Conservation (phyloP, 2,329 filamentous ascomycete species). For the Fusarium austroafricanum region DNA sequence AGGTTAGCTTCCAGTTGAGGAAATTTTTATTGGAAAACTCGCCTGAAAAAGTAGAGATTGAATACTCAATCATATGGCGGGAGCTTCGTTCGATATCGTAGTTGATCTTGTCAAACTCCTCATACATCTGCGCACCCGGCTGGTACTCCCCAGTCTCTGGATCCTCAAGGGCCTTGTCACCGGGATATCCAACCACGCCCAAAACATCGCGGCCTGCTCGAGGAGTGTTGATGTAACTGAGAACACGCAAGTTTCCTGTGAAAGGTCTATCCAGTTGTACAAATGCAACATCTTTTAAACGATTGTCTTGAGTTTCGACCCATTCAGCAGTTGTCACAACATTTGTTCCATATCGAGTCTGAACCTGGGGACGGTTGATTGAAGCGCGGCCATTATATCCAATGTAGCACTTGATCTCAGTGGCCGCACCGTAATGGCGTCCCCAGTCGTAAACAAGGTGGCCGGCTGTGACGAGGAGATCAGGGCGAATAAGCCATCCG, state of each 20-base stretch:
- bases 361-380: neutral
- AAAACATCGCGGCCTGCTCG: constrained; percentile 13
- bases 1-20: neutral
- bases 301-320: constrained; percentile 27
- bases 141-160: constrained; percentile 12
- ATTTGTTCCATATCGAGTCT: neutral
- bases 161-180: constrained; percentile 37
- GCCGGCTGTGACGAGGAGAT: constrained; percentile 40
- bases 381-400: constrained; percentile 47
- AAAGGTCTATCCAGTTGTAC: constrained; percentile 32
- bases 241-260: constrained; percentile 37
- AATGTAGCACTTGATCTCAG: constrained; percentile 50
- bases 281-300: constrained; percentile 42
- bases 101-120: constrained; percentile 40
- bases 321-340: constrained; percentile 41
- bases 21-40: constrained; percentile 19
- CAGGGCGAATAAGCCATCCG: constrained; percentile 39
- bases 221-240: constrained; percentile 38
- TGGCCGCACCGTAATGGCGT: neutral
- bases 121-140: constrained; percentile 51
- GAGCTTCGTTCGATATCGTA: constrained; percentile 40
- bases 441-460: constrained; percentile 36
- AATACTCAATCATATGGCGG: constrained; percentile 48
- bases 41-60: constrained; percentile 46
- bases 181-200: constrained; percentile 52